Base-by-base conservation (phyloP, 768 basidiomycete genomes). In the Psilocybe azurescens region DNA sequence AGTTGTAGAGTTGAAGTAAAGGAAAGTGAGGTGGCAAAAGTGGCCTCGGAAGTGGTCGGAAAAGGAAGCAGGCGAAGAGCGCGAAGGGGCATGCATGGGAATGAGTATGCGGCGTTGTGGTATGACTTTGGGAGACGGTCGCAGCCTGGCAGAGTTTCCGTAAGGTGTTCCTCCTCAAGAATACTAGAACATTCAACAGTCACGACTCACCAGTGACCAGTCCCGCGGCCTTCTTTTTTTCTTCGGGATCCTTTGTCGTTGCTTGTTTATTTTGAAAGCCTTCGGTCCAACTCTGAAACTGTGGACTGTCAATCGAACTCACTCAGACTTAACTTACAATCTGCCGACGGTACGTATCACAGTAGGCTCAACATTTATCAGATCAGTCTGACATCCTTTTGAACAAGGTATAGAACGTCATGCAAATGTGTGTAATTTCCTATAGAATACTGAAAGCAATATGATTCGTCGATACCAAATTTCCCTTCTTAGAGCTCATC, bases 21-120 rank as follows among this genome's bases (percentile, higher is more conserved):
- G 39, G 75, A 70, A 18, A 70, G 63, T n/a, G 66, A 58, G 53
- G 51, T 62, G 52, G 68, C 62, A 53, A 64, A 53, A 24, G 64
- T 64, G 49, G 63, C 55, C 57, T 67, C 64, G 53, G 67, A 53
- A 20, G 56, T 32, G 28, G 71, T 61, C 50, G 69, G 63, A 36
- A 65, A 58, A 51, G 67, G 69, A 69, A 76, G 64, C 60, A 76
- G 73, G 70, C 78, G 75, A 72, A 79, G 66, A 64, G 70, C 77
- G 71, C 78, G 77, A 75, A 78, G 73, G 78, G 76, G 81, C 82
- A 84, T 83, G 79, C 83, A 83, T 82, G 75, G 75, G 75, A 75
- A 68, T 58, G 60, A 60, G 65, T 61, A 55, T 53, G 48, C 58
- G 14, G n/a, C 55, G 50, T 62, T 46, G 56, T 64, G 47, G 56